These are phyloP conservation scores for Rhizophagus clarus DNA, from an alignment of 192 early-diverging fungal genomes.

Conservation along the genomic window DNA sequence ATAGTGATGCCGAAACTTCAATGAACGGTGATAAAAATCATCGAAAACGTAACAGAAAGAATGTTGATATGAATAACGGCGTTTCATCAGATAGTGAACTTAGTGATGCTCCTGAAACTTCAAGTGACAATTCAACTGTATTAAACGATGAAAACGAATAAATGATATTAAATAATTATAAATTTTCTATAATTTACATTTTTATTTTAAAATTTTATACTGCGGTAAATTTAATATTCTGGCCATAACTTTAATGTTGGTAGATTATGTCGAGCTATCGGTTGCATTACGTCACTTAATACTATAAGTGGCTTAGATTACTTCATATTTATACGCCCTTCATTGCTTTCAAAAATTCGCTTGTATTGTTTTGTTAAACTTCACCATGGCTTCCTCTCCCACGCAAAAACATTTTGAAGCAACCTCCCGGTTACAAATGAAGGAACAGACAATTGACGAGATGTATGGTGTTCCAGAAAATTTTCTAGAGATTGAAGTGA, in stretches of 20 bases:
- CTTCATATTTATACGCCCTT: background rate
- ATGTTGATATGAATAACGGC: background rate
- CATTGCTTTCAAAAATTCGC: background rate
- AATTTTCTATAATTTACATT: no score
- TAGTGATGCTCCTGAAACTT: constrained; percentile 15
- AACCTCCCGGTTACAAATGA: constrained; percentile 38
- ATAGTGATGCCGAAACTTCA: constrained; percentile 12
- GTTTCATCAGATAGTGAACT: constrained; percentile 16
- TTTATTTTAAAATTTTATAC: background rate
- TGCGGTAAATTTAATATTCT: background rate
- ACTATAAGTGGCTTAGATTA: background rate
- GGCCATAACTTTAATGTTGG: no score
- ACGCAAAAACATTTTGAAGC: constrained; percentile 26
- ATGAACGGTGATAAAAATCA: background rate
- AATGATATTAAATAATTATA: background rate
- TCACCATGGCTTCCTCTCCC: constrained; percentile 12
- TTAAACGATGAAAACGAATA: background rate
- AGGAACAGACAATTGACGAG: constrained; percentile 61
- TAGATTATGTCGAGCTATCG: no score
- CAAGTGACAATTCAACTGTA: background rate
- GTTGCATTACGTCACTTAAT: background rate
- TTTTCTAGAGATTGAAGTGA: constrained; percentile 95
- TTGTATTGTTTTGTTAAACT: background rate
- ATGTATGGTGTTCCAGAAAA: constrained; percentile 94
- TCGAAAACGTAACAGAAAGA: background rate